Evolutionary conservation across 2,329 filamentous ascomycete species (phyloP), one percentile per base, ranked within the genome.

Genomic region (Cercospora citrullina): DNA sequence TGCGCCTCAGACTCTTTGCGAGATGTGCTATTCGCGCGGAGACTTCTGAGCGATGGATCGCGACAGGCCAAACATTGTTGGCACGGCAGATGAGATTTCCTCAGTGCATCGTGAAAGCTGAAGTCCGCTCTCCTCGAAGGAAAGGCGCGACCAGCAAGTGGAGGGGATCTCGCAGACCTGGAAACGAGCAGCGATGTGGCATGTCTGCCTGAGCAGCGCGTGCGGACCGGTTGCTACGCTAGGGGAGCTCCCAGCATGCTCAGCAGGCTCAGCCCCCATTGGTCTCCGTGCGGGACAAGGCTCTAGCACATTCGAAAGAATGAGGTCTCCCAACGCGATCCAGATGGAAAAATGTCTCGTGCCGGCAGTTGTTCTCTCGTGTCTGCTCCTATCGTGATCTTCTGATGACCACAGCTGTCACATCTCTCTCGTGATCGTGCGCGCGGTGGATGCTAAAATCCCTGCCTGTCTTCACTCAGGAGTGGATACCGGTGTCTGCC

Each of bases 161-260:
- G 60, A 53, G 60, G 60, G 60, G 39, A 63, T 63, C 60, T 51
- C 60, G 16, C 42, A 45, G 39, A 51, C 60, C 60, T 63, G 60
- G 60, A 63, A 63, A 51, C 60, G 42, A 63, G 42, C 60, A 63
- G 39, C 60, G 60, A 48, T 63, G 39, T 63, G 42, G 60, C 60
- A 63, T 63, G 60, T 53, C 60, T 63, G 61, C 61, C 48, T 48
- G 62, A 53, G 62, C 62, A 64, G 62, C 51, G 33, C 21, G 45
- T 7, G 45, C 18, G 33, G 62, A 58, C 51, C 31, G 48, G 51
- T 59, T 23, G 18, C 10, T 16, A 45, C 62, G 48, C 62, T 64
- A 64, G 62, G 26, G 23, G n/a, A 55, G 48, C 21, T 51, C 16
- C 45, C 42, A 55, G 23, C 45, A 33, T n/a, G 7, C 42, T 36